Conservation (phyloP, 176 grass and related monocot species). For the Rhynchospora tenuis region DNA sequence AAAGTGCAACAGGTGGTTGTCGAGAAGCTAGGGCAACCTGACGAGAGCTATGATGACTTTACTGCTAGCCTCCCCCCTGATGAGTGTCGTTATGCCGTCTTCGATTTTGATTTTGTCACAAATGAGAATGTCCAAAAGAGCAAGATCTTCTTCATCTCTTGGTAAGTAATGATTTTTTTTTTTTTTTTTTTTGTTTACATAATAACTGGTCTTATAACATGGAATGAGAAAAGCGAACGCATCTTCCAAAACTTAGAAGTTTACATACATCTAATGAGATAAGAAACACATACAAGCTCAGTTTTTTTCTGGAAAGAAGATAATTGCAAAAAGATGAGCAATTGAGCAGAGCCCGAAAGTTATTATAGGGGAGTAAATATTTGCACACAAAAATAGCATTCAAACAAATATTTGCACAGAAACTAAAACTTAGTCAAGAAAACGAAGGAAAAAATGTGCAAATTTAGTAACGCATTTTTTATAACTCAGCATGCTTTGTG, state of each 20-base stretch:
- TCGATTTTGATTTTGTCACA: slow-evolving; percentile 54
- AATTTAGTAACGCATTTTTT: no score
- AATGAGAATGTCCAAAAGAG: slow-evolving; percentile 20
- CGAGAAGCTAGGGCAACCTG: slow-evolving; percentile 43
- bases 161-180: not conserved
- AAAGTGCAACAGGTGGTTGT: slow-evolving; percentile 59
- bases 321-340: not conserved
- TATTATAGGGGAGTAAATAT: no score
- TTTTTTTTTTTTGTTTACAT: not conserved
- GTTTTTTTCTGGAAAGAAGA: not conserved
- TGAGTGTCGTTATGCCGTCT: slow-evolving; percentile 62
- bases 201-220: not conserved
- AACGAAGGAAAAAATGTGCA: no score
- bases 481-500: no score
- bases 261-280: not conserved
- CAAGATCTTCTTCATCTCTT: slow-evolving; percentile 14
- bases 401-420: no score
- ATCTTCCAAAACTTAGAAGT: no score
- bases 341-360: no score
- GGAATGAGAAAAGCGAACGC: no score
- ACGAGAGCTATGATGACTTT: slow-evolving; percentile 45
- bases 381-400: no score
- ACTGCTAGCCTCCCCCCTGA: slow-evolving; percentile 35
- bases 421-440: no score
- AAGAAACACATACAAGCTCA: not conserved